phyloP scores from a whole-genome alignment of 2,329 filamentous ascomycete species.

The Alternaria infectoria region DNA sequence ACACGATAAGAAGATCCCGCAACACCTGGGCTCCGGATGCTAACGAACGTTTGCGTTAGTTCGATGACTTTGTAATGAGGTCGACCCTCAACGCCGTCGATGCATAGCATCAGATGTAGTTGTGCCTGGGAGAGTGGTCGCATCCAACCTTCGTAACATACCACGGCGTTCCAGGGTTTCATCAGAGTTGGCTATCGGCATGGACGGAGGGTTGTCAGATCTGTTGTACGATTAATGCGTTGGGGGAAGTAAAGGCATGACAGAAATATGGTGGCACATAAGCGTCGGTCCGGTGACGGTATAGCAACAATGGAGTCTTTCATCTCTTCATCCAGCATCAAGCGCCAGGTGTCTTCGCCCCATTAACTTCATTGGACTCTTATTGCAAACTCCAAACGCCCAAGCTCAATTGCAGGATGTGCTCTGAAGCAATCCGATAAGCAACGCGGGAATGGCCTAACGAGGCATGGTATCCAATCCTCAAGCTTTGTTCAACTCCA shows the following conservation, averaged over 20 bases:
- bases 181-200: background rate
- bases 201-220: background rate
- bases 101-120: background rate
- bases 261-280: background rate
- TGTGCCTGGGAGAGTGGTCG: no score
- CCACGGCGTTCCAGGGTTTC: background rate
- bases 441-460: background rate
- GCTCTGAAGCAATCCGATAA: background rate
- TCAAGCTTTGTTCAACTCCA: background rate
- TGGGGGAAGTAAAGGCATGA: background rate
- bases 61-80: background rate
- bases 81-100: background rate
- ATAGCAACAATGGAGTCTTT: background rate
- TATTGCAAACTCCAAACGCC: slow-evolving; percentile 2
- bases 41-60: background rate
- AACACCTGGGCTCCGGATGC: background rate
- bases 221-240: background rate
- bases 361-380: background rate
- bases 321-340: background rate
- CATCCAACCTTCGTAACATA: background rate
- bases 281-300: background rate
- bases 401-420: slow-evolving; percentile 2
- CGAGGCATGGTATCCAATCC: background rate
- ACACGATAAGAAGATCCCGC: background rate
- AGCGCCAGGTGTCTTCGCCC: background rate